Base-by-base conservation (phyloP, 2,329 filamentous ascomycete genomes). In the Cryphonectria nitschkei region DNA sequence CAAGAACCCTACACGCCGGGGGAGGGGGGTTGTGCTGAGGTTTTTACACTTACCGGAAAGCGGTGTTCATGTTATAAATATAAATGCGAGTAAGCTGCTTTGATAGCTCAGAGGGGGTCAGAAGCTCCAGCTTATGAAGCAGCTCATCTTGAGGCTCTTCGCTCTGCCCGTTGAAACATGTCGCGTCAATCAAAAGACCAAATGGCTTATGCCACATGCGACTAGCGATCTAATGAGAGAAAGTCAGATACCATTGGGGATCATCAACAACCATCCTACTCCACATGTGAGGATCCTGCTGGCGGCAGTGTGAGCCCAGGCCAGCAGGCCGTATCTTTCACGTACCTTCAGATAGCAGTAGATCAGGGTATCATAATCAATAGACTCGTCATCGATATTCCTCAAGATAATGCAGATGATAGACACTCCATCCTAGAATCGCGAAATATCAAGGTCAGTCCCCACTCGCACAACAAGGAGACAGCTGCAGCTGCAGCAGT, bases 11-110 rank as follows among this genome's bases (percentile, higher is more conserved):
- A 26, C 26, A 26, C 26, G 26, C 26, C 26, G 26, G 26, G 26
- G 26, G 26, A 26, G 19, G 11, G 19, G 11, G 56, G 46, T 19
- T 16, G 52, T 11, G 9, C 41, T 43, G 4, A 26, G 68, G n/a
- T 41, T 7, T 46, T 39, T 29, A n/a, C 34, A 13, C 82, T 73
- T 80, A 87, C 86, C 87, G 86, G 78, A 90, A 92, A 14, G 89
- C 86, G 76, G 88, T 91, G 75, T 92, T 92, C 89, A 92, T 92
- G 76, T 92, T 92, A 79, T 92, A 92, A 22, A 92, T 84, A 74
- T 92, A 92, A 56, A 91, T 84, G 52, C 89, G 84, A 1, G 86
- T 83, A 4, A 92, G 80, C 71, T 90, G 87, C 67, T 83, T 84
- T 1, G 86, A 84, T 61, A 92, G 78, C 75, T 92, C 90, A 0